phyloP scores from a whole-genome alignment of 768 basidiomycete species.

The Ramaria sp. region DNA sequence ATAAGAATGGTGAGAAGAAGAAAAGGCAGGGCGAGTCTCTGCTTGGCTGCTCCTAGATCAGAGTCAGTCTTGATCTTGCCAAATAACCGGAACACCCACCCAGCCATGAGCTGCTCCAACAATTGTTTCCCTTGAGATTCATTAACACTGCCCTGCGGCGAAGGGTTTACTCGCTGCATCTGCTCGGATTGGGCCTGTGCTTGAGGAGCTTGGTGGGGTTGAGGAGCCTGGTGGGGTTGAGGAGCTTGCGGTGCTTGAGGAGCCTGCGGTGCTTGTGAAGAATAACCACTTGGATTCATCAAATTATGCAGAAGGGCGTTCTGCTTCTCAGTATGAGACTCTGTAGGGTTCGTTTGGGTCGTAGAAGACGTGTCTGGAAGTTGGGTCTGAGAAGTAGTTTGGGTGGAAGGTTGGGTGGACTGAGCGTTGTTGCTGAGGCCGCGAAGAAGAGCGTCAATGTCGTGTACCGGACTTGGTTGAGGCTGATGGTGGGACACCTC shows the following conservation, averaged over 20 bases:
- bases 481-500: conserved; percentile 9
- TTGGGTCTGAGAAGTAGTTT: neutral
- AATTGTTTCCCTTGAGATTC: conserved; percentile 65
- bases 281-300: conserved; percentile 19
- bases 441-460: conserved; percentile 7
- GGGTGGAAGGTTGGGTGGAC: neutral
- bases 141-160: conserved; percentile 36
- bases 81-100: conserved; percentile 37
- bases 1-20: conserved; percentile 10
- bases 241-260: no score
- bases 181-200: conserved; percentile 65
- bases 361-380: conserved; percentile 8
- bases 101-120: conserved; percentile 72
- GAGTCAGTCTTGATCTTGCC: neutral
- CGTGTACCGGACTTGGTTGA: conserved; percentile 9
- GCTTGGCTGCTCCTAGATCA: conserved; percentile 14
- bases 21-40: conserved; percentile 21
- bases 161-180: conserved; percentile 42
- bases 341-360: neutral
- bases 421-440: conserved; percentile 2
- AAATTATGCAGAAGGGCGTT: conserved; percentile 45
- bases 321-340: conserved; percentile 43
- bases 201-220: no score
- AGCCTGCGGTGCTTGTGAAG: conserved; percentile 56
- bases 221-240: no score